Conservation (phyloP, 305 asterid genomes). For the Fraxinus velutina region DNA sequence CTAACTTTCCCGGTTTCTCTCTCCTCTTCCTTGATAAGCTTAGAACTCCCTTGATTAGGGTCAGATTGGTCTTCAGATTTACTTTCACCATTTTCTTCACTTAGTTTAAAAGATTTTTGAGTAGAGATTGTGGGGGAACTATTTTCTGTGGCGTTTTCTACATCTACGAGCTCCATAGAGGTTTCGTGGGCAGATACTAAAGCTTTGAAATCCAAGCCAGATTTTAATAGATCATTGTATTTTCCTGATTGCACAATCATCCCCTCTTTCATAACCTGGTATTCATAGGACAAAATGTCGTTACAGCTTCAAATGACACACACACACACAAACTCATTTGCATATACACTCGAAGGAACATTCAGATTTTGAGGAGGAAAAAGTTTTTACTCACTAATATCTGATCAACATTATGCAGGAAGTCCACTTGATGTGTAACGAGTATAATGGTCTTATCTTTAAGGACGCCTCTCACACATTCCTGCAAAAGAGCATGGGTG, state of each 20-base stretch:
- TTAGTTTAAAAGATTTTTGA: slow-evolving; percentile 38
- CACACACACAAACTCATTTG: neutral
- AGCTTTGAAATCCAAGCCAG: slow-evolving; percentile 69
- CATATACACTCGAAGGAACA: neutral
- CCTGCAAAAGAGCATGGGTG: slow-evolving; percentile 44
- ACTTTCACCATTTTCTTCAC: slow-evolving; percentile 52
- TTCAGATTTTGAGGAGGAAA: neutral
- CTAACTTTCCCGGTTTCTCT: slow-evolving; percentile 79
- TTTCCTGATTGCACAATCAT: slow-evolving; percentile 80
- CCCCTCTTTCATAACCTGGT: slow-evolving; percentile 94
- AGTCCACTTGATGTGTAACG: slow-evolving; percentile 98
- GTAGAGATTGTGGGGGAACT: slow-evolving; percentile 34
- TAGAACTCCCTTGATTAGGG: slow-evolving; percentile 42
- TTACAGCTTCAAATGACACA: neutral
- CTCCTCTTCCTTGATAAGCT: slow-evolving; percentile 93
- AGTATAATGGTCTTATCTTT: slow-evolving; percentile 73
- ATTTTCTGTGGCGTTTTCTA: slow-evolving; percentile 44
- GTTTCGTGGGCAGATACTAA: slow-evolving; percentile 87
- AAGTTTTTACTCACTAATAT: slow-evolving; percentile 55
- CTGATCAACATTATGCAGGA: slow-evolving; percentile 86
- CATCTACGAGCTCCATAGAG: slow-evolving; percentile 88
- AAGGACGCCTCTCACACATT: slow-evolving; percentile 80
- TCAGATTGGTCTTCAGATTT: slow-evolving; percentile 38
- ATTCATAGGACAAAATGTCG: slow-evolving; percentile 18
- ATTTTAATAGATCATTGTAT: slow-evolving; percentile 48